Percentiles rank a stretch among this genome's conserved stretches.
These are phyloP conservation scores for Chaetomiaceae sp. DNA, from an alignment of 2,329 filamentous ascomycete genomes.

Conservation along the genomic window DNA sequence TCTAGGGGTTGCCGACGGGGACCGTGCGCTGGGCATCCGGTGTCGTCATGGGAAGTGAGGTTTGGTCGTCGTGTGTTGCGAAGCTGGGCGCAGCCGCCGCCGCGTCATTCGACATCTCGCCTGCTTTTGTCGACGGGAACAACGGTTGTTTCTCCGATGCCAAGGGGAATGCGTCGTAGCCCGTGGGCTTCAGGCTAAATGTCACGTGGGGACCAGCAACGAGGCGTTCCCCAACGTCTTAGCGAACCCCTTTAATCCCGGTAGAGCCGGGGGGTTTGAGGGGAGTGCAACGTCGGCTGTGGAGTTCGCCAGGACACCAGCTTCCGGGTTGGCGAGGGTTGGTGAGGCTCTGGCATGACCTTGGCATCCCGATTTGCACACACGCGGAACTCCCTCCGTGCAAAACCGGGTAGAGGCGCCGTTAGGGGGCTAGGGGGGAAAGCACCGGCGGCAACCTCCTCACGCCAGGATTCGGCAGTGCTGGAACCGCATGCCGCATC, in stretches of 20 bases:
- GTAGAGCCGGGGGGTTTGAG: too few species aligned
- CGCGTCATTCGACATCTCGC: neutral
- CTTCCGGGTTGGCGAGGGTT: conserved; percentile 8
- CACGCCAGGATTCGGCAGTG: neutral
- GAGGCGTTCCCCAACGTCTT: too few species aligned
- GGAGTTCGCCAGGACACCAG: conserved; percentile 1
- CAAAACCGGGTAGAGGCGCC: conserved; percentile 18
- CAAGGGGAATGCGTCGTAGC: conserved; percentile 2
- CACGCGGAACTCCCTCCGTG: conserved; percentile 20
- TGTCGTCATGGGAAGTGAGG: too few species aligned
- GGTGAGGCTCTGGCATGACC: conserved; percentile 4
- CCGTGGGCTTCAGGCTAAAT: conserved; percentile 21
- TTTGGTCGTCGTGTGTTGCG: too few species aligned
- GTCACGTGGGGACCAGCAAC: conserved; percentile 13
- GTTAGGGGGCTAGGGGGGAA: neutral
- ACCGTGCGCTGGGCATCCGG: too few species aligned
- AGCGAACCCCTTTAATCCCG: too few species aligned
- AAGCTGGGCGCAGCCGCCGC: too few species aligned
- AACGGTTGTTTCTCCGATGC: neutral
- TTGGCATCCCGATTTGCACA: conserved; percentile 20
- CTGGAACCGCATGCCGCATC: neutral
- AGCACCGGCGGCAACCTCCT: neutral
- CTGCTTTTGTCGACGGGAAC: neutral
- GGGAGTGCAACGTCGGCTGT: neutral
- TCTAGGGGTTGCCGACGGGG: too few species aligned